These are phyloP conservation scores for Hymenoscyphus repandus DNA, from an alignment of 2,329 filamentous ascomycete genomes.

Conservation along the genomic window DNA sequence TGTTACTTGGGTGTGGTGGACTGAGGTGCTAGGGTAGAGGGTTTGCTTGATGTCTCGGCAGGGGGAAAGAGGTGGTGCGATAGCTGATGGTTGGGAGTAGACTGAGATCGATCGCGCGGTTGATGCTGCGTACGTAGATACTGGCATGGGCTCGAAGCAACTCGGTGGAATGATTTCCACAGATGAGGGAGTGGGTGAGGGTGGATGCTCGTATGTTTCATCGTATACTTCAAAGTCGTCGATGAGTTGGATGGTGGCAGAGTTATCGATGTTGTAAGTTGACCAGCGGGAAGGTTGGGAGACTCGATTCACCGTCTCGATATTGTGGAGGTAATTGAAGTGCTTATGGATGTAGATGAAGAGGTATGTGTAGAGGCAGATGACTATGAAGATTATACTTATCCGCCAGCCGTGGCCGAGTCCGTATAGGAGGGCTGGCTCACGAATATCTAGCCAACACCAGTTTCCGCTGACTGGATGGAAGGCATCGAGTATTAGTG, in stretches of 20 bases:
- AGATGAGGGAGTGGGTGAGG: neutral
- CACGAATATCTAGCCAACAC: neutral
- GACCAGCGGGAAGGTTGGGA: too few species aligned
- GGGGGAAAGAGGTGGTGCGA: neutral
- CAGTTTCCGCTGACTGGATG: neutral
- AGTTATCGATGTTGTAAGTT: neutral
- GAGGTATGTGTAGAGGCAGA: neutral
- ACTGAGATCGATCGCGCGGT: neutral
- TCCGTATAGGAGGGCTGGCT: neutral
- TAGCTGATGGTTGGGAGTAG: neutral
- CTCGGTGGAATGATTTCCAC: neutral
- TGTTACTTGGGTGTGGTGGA: neutral
- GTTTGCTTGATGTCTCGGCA: neutral
- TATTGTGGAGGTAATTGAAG: neutral
- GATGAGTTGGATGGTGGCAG: neutral
- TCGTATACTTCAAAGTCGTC: neutral
- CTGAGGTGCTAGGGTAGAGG: neutral
- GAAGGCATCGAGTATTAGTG: neutral
- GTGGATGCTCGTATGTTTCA: neutral
- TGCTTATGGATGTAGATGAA: neutral
- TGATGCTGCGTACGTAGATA: neutral
- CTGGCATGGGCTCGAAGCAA: neutral
- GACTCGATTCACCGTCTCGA: neutral
- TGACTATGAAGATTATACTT: neutral
- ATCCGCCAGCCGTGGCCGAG: slow-evolving; percentile 1